A percentile compares a stretch with the other conserved stretches of the same genome.
Evolutionary conservation across 306 rosid species (phyloP).

Genomic region (Parietaria judaica): DNA sequence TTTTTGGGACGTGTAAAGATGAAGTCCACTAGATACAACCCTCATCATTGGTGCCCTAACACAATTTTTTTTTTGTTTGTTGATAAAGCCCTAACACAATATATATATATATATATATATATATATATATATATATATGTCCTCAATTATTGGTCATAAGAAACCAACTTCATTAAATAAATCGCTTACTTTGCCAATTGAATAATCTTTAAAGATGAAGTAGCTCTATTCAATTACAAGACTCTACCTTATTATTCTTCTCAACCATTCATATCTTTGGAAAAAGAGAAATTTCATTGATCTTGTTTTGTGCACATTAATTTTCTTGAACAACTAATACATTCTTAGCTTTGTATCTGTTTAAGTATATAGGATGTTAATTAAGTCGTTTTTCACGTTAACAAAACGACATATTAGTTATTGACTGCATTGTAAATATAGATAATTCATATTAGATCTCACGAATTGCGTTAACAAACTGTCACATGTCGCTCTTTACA

Average conservation of each 20-base stretch:
- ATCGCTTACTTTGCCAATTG: background rate
- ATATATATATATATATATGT: conserved; percentile 5
- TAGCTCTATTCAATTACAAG: background rate
- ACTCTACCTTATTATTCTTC: background rate
- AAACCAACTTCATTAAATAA: conserved; percentile 1
- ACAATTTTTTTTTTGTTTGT: no score
- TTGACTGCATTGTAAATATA: no score
- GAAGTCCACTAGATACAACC: conserved; percentile 35
- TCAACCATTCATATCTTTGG: conserved; percentile 8
- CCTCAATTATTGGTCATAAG: conserved; percentile 32
- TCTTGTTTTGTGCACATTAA: background rate
- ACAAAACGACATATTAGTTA: no score
- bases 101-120: conserved; percentile 2
- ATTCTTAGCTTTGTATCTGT: background rate
- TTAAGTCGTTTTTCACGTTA: no score
- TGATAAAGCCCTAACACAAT: background rate
- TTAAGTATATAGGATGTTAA: no score
- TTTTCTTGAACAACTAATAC: background rate
- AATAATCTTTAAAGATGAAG: no score
- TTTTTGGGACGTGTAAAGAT: conserved; percentile 78
- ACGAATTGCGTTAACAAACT: no score
- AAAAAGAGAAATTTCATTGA: conserved; percentile 9
- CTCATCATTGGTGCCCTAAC: conserved; percentile 38
- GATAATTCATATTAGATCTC: no score
- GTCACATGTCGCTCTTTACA: no score